Evolutionary conservation across 805 yeast species (phyloP), one percentile per base, ranked within the genome.

Genomic region (Kockiozyma suomiensis): DNA sequence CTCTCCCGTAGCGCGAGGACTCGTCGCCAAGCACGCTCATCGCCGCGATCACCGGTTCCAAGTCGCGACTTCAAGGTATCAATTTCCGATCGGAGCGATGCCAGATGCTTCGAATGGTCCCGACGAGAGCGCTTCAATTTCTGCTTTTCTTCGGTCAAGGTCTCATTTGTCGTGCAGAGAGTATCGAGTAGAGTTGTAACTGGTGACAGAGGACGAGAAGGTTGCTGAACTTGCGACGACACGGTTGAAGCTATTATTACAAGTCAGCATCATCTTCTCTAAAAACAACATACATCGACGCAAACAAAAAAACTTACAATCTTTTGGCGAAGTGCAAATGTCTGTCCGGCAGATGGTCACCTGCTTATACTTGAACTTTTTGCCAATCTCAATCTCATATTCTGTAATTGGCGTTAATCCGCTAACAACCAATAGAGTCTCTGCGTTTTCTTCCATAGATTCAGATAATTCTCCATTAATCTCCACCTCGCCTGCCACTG

Each of bases 361-460:
- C 40, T 52, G 56, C 17, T 46, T 38, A 8, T 50, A 66, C 13
- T 70, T 69, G n/a, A 69, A 69, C 3, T 75, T 72, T 62, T 74
- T 75, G 46, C 75, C 68, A 40, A 81, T 71, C 49, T 81, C 83
- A 51, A 86, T 78, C 62, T 84, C 86, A 63, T 86, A 87, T 61
- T 85, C 86, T 10, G 87, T 82, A 19, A 79, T 70, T 1, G 90
- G 88, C 32, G 85, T 82, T 40, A 86, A 73, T 0, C 90, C 90
- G 65, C 84, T 81, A 17, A 86, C 83, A 1, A 84, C 79, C n/a
- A 84, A 78, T 53, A 80, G 74, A 54, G 81, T 82, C 47, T 81
- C 81, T 33, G 79, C 79, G 23, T 17, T 25, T 32, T 62, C 64
- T 17, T 57, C 51, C 25, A n/a, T 26, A 17, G 21, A 4, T 10